A percentile compares a stretch with the other conserved stretches of the same genome.
Conservation (phyloP, 2,329 filamentous ascomycete species). For the Acarospora socialis region DNA sequence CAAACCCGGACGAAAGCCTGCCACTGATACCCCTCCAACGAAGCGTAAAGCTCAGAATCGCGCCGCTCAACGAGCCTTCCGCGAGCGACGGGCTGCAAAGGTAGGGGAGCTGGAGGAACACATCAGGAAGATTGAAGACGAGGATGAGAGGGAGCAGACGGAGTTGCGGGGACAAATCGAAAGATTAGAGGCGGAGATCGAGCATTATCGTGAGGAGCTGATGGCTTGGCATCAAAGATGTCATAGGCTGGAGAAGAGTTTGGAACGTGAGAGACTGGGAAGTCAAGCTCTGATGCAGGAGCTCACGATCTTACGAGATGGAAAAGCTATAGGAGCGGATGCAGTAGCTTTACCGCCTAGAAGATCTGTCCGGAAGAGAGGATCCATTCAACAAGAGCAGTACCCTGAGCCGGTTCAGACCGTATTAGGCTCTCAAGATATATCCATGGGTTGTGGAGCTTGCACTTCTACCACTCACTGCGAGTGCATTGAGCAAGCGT, state of each 20-base stretch:
- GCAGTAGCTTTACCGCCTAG: constrained; percentile 27
- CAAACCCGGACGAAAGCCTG: constrained; percentile 85
- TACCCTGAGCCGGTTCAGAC: neutral
- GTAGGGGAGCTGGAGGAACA: constrained; percentile 53
- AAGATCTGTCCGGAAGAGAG: constrained; percentile 14
- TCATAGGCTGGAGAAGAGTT: constrained; percentile 47
- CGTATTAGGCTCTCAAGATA: constrained; percentile 18
- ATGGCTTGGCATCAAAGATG: constrained; percentile 38
- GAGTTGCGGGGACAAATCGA: constrained; percentile 42
- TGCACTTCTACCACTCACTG: constrained; percentile 51
- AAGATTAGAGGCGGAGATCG: constrained; percentile 49
- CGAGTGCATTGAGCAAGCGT: constrained; percentile 43
- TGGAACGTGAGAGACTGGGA: constrained; percentile 43
- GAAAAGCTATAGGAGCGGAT: constrained; percentile 22
- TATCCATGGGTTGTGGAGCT: constrained; percentile 47
- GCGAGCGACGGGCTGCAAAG: constrained; percentile 71
- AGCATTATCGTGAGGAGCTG: constrained; percentile 44
- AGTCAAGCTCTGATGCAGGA: constrained; percentile 32
- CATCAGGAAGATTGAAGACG: constrained; percentile 33
- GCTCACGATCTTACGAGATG: constrained; percentile 20
- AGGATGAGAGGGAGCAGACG: constrained; percentile 28
- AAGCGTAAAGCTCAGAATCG: constrained; percentile 93
- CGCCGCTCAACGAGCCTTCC: constrained; percentile 78
- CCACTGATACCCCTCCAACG: constrained; percentile 80
- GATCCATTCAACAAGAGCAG: constrained; percentile 4